Percentiles rank a stretch among this genome's conserved stretches.
phyloP scores from a whole-genome alignment of 352 stramenopile species.

The Aphanomyces invadans region DNA sequence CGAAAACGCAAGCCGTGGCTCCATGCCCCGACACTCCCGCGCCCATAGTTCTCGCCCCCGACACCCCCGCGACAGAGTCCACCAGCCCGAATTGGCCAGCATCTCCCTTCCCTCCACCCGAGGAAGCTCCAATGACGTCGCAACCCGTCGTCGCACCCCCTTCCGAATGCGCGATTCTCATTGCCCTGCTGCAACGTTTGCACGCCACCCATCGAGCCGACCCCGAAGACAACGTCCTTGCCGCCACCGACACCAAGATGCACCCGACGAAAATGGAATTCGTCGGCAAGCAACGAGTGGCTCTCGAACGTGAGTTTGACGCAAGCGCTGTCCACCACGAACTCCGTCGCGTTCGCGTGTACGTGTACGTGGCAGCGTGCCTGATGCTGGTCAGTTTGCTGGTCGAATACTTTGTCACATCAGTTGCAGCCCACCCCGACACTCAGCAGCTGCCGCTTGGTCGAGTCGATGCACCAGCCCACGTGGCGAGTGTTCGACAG shows the following conservation, averaged over 20 bases:
- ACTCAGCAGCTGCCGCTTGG: no score
- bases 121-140: not conserved
- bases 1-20: not conserved
- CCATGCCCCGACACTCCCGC: not conserved
- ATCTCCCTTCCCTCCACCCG: not conserved
- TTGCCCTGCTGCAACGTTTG: not conserved
- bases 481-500: not conserved
- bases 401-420: slow-evolving; percentile 11
- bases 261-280: slow-evolving; percentile 74
- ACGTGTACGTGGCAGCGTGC: not conserved
- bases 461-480: no score
- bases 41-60: not conserved
- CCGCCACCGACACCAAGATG: slow-evolving; percentile 38
- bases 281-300: slow-evolving; percentile 68
- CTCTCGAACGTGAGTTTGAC: slow-evolving; percentile 67
- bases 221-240: not conserved
- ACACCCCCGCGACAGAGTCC: not conserved
- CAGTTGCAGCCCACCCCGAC: not conserved
- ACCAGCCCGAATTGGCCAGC: not conserved
- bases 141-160: not conserved
- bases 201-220: not conserved
- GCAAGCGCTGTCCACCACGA: slow-evolving; percentile 62
- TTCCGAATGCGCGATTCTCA: slow-evolving; percentile 7
- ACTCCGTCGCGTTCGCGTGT: slow-evolving; percentile 38
- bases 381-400: slow-evolving; percentile 10